Percentiles rank a stretch among this genome's conserved stretches.
These are phyloP conservation scores for Pleurotus ostreatus DNA, from an alignment of 768 basidiomycete genomes.

Conservation along the genomic window DNA sequence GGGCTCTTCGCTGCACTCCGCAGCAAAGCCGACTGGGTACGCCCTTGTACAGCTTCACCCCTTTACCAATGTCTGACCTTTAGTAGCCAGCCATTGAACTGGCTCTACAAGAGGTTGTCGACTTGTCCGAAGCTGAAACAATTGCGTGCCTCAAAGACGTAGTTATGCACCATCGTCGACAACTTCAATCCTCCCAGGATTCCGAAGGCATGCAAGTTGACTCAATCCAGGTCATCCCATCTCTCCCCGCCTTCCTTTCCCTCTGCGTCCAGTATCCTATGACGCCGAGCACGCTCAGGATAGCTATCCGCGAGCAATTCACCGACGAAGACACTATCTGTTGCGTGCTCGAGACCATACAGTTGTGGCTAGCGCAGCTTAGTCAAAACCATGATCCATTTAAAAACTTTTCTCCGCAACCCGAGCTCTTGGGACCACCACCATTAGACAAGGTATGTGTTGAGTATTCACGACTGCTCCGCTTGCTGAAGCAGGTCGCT, in stretches of 20 bases:
- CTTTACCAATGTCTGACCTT: background rate
- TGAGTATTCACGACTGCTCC: too few relatives aligned
- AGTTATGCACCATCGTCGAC: constrained; percentile 29
- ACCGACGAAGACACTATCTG: constrained; percentile 46
- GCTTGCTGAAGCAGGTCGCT: too few relatives aligned
- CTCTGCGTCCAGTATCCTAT: constrained; percentile 34
- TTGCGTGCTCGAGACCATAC: constrained; percentile 40
- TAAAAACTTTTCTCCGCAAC: constrained; percentile 30
- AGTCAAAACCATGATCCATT: constrained; percentile 29
- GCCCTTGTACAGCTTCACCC: constrained; percentile 10
- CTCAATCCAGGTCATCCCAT: constrained; percentile 16
- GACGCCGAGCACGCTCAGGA: constrained; percentile 35
- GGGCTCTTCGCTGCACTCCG: constrained; percentile 53
- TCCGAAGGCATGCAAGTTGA: constrained; percentile 40
- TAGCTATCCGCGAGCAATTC: constrained; percentile 48
- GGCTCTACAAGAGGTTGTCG: constrained; percentile 50
- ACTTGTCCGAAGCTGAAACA: constrained; percentile 65
- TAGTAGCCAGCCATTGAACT: constrained; percentile 42
- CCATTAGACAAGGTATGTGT: constrained; percentile 36
- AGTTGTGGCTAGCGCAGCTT: constrained; percentile 44
- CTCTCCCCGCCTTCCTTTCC: constrained; percentile 32
- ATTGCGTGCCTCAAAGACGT: constrained; percentile 47
- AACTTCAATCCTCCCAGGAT: constrained; percentile 14
- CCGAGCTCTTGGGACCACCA: constrained; percentile 33
- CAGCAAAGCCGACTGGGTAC: constrained; percentile 65